Evolutionary conservation across 2,329 filamentous ascomycete species (phyloP).

Genomic region (Aspergillus candidus): DNA sequence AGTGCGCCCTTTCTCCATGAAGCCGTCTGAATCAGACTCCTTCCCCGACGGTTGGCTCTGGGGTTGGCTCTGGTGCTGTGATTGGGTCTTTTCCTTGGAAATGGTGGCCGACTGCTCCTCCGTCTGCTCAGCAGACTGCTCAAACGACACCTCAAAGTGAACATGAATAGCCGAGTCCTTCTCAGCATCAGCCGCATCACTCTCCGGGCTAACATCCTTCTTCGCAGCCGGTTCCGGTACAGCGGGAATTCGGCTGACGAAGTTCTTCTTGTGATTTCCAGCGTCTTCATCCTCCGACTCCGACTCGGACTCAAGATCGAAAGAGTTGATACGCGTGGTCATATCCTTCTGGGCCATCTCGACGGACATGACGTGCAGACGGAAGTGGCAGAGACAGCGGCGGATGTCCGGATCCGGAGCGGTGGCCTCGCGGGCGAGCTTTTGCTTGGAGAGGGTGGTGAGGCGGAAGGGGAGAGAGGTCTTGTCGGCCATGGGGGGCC

Average conservation of each 20-base stretch:
- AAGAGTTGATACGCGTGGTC: conserved; percentile 31
- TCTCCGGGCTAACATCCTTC: too few species aligned
- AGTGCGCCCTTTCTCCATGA: conserved; percentile 23
- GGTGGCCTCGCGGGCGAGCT: conserved; percentile 30
- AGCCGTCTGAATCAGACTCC: conserved; percentile 3
- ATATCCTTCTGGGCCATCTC: conserved; percentile 31
- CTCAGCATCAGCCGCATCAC: conserved; percentile 9
- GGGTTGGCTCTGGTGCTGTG: neutral
- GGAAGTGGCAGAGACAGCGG: conserved; percentile 31
- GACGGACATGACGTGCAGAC: conserved; percentile 28
- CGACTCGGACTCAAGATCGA: conserved; percentile 29
- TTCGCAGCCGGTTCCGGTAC: neutral
- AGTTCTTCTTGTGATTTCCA: conserved; percentile 12
- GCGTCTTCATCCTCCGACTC: conserved; percentile 21
- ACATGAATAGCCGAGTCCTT: conserved; percentile 9
- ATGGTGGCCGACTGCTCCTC: neutral
- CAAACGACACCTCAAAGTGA: conserved; percentile 14
- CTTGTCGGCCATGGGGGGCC: conserved; percentile 32
- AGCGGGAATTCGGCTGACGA: conserved; percentile 1
- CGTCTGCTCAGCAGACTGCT: conserved; percentile 1
- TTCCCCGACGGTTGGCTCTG: conserved; percentile 3
- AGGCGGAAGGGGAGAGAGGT: conserved; percentile 30
- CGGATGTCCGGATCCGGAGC: conserved; percentile 31
- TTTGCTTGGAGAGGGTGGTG: conserved; percentile 32
- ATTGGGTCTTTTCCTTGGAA: too few species aligned